phyloP scores from a whole-genome alignment of 75 land plant genomes.

The Cupressus sempervirens region DNA sequence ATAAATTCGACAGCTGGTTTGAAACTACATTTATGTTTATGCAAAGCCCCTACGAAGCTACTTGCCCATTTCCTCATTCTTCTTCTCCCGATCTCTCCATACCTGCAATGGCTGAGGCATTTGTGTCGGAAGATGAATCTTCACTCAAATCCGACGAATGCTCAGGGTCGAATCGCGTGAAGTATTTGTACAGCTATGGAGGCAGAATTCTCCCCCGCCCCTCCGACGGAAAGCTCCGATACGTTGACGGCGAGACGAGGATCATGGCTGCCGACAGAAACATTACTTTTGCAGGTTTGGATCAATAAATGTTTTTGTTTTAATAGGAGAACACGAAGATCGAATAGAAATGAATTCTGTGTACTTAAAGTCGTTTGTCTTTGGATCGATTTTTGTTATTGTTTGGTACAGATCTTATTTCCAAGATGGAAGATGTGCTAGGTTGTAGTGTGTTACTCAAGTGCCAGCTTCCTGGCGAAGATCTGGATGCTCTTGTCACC shows the following conservation, averaged over 20 bases:
- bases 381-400: background rate
- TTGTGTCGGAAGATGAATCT: background rate
- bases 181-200: constrained; percentile 42
- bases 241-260: constrained; percentile 37
- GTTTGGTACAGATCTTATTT: constrained; percentile 32
- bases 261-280: constrained; percentile 32
- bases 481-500: constrained; percentile 65
- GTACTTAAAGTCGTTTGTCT: background rate
- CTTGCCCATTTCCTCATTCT: too few relatives aligned
- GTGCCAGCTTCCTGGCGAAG: constrained; percentile 68
- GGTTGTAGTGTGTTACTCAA: constrained; percentile 30
- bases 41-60: too few relatives aligned
- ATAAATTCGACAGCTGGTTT: too few relatives aligned
- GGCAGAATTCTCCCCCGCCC: constrained; percentile 42
- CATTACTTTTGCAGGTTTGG: constrained; percentile 17
- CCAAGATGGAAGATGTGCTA: constrained; percentile 37
- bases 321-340: too few relatives aligned
- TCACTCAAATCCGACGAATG: background rate
- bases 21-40: too few relatives aligned
- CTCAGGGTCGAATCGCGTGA: constrained; percentile 15
- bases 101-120: too few relatives aligned
- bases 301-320: background rate
- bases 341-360: too few relatives aligned
- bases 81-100: background rate
- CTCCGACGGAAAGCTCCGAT: constrained; percentile 34